Evolutionary conservation across 2,329 filamentous ascomycete species (phyloP), one percentile per base, ranked within the genome.

Genomic region (Colletotrichum coccodes): DNA sequence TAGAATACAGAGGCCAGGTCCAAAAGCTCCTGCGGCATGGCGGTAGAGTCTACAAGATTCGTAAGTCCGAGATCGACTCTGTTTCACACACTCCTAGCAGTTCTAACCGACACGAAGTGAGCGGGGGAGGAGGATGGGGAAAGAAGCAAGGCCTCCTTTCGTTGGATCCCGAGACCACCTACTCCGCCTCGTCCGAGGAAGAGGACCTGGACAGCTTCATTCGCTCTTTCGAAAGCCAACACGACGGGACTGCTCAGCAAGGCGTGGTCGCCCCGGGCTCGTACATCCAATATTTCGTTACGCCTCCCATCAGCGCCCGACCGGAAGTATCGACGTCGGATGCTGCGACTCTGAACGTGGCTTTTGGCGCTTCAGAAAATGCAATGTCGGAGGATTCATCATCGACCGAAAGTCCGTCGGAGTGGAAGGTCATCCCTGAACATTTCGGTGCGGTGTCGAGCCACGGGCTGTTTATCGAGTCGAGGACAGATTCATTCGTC

Each of bases 81-180:
- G 23, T 11, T 49, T n/a, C 21, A 21, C 44, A 26, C 49, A 21
- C 26, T 11, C 30, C 6, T 14, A 50, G 4, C n/a, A 18, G 36
- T 64, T 71, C 61, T 58, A 58, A 52, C 71, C 53, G 16, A 49
- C 34, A 36, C 60, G 79, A 83, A 86, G 88, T 95, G 71, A 94
- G 92, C 74, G 94, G 94, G 5, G 94, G 94, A 52, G 94, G 94
- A 47, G 94, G 94, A 23, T 97, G 94, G 94, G 94, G 94, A 18
- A 84, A 87, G 64, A 96, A 95, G 77, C 90, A 92, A 73, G 94
- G 94, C 0, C 82, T 97, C 0, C 81, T 97, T 3, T 94, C 93
- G 6, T 84, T 97, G 4, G 93, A 96, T 75, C 92, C 94, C 4
- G 87, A 93, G 71, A 85, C 83, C 18, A 83, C 78, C 23, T 87